phyloP scores from a whole-genome alignment of 352 stramenopile genomes.

The Phytophthora rubi region DNA sequence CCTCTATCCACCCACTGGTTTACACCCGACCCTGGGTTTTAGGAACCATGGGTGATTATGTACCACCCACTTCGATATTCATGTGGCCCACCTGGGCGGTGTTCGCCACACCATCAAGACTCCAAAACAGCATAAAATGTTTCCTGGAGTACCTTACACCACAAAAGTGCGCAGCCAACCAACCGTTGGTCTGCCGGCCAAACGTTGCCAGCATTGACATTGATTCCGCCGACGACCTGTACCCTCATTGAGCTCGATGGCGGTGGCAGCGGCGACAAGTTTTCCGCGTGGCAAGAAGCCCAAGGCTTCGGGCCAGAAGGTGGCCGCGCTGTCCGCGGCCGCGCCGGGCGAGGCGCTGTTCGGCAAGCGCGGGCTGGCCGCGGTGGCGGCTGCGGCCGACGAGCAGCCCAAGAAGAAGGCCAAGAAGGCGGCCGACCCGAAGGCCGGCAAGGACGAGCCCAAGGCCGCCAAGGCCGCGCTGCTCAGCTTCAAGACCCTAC shows the following conservation, averaged over 20 bases:
- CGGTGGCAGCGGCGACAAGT: constrained; percentile 40
- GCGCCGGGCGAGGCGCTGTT: constrained; percentile 60
- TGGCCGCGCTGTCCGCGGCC: constrained; percentile 27
- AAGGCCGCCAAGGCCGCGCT: constrained; percentile 42
- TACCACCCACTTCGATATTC: too few relatives aligned
- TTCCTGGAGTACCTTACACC: too few relatives aligned
- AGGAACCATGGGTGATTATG: too few relatives aligned
- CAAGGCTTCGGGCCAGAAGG: constrained; percentile 44
- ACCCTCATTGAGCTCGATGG: not conserved
- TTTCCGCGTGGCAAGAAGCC: constrained; percentile 80
- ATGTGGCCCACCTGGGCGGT: too few relatives aligned
- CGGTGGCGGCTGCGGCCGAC: constrained; percentile 26
- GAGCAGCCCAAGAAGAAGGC: constrained; percentile 36
- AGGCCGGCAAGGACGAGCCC: constrained; percentile 34
- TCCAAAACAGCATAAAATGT: too few relatives aligned
- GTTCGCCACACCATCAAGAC: too few relatives aligned
- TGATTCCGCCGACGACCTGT: constrained; percentile 2
- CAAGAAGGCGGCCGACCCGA: constrained; percentile 31
- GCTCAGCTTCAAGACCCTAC: constrained; percentile 77
- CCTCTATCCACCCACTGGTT: too few relatives aligned
- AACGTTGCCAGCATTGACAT: constrained; percentile 4
- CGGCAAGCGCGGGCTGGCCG: constrained; percentile 72
- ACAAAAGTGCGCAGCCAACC: too few relatives aligned
- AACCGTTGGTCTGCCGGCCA: too few relatives aligned
- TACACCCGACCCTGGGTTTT: too few relatives aligned